These are phyloP conservation scores for Petunia secreta DNA, from an alignment of 257 asterid species.

Conservation along the genomic window DNA sequence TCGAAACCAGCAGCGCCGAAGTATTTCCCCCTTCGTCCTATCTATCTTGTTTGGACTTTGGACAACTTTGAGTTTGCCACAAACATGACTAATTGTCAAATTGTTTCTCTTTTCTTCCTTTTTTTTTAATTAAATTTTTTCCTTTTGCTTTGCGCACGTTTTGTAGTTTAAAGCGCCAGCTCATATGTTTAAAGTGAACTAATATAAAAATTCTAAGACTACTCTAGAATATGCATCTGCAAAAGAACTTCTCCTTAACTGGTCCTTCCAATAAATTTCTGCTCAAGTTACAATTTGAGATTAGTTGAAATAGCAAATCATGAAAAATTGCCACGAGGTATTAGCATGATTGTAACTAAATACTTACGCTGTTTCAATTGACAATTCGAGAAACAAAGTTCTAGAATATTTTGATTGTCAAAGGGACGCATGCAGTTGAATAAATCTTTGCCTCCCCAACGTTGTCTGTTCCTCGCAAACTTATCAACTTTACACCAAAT, in stretches of 20 bases:
- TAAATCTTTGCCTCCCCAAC: not conserved
- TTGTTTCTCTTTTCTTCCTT: not conserved
- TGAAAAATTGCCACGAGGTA: not conserved
- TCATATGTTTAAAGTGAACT: too few relatives aligned
- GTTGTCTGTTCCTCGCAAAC: not conserved
- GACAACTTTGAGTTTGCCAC: not conserved
- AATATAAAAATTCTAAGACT: too few relatives aligned
- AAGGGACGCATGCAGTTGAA: not conserved
- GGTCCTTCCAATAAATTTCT: too few relatives aligned
- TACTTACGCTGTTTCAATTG: not conserved
- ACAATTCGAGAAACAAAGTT: not conserved
- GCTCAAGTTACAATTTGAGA: too few relatives aligned
- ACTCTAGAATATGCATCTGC: too few relatives aligned
- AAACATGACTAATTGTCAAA: not conserved
- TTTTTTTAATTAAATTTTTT: not conserved
- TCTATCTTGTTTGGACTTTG: not conserved
- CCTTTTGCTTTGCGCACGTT: not conserved
- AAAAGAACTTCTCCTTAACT: too few relatives aligned
- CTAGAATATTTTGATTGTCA: not conserved
- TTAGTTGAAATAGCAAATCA: not conserved
- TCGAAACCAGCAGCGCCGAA: not conserved
- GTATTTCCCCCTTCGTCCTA: rapidly evolving
- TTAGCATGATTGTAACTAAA: not conserved
- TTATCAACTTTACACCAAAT: not conserved
- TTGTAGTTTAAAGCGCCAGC: too few relatives aligned